phyloP scores from a whole-genome alignment of 306 rosid species.

The Oxytropis ochrocephala region DNA sequence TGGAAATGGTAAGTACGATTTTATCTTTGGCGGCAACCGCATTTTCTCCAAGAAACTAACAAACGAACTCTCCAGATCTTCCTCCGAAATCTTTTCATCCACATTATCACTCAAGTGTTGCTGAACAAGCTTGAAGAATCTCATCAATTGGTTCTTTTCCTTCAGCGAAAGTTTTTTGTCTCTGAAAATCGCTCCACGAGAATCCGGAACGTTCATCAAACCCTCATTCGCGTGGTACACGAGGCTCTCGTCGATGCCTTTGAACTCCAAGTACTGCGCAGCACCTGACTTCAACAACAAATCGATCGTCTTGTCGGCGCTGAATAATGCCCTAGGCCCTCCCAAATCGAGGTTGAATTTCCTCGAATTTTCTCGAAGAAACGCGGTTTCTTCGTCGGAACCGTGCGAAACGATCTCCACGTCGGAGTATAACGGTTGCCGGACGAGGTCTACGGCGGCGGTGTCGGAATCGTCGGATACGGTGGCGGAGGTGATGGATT shows the following conservation, averaged over 20 bases:
- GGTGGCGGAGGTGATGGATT: not conserved
- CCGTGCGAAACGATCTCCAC: slow-evolving; percentile 31
- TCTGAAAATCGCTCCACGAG: slow-evolving; percentile 83
- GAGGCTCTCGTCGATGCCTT: slow-evolving; percentile 61
- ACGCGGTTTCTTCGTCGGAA: slow-evolving; percentile 25
- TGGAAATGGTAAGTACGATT: slow-evolving; percentile 64
- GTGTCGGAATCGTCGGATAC: slow-evolving; percentile 15
- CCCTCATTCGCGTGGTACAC: slow-evolving; percentile 43
- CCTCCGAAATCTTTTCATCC: slow-evolving; percentile 47
- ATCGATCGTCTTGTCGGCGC: slow-evolving; percentile 51
- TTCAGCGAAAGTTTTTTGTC: slow-evolving; percentile 58
- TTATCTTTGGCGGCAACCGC: slow-evolving; percentile 75
- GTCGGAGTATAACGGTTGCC: slow-evolving; percentile 32
- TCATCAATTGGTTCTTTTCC: slow-evolving; percentile 82
- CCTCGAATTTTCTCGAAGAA: slow-evolving; percentile 40
- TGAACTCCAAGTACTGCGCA: slow-evolving; percentile 60
- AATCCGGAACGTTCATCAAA: slow-evolving; percentile 66
- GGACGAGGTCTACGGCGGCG: slow-evolving; percentile 29
- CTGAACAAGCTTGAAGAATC: slow-evolving; percentile 86
- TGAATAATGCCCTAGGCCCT: slow-evolving; percentile 66
- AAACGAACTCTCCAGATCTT: slow-evolving; percentile 74
- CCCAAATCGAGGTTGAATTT: slow-evolving; percentile 62
- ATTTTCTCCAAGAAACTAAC: slow-evolving; percentile 61
- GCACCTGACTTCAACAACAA: slow-evolving; percentile 55
- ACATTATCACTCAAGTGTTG: slow-evolving; percentile 43